Evolutionary conservation across 208 protist species (phyloP).

Genomic region (Leishmania major): DNA sequence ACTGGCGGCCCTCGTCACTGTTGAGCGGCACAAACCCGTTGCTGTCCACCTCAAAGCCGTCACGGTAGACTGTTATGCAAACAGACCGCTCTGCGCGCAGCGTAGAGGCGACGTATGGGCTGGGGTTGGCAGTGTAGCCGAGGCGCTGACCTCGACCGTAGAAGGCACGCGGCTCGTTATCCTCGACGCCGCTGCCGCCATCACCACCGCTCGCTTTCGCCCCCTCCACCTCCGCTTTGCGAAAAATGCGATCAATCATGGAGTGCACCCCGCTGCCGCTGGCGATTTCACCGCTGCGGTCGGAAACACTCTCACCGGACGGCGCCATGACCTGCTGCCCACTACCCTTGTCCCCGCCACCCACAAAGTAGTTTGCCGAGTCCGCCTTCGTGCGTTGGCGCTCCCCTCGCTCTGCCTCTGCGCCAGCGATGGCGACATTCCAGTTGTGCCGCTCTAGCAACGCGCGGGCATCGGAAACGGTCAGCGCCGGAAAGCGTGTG

Average conservation of each 20-base stretch:
- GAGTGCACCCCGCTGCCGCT: constrained; percentile 10
- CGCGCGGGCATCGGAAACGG: constrained; percentile 33
- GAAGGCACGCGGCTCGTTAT: constrained; percentile 48
- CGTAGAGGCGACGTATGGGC: constrained; percentile 67
- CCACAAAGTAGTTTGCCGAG: constrained; percentile 51
- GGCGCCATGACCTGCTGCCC: constrained; percentile 58
- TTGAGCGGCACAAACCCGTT: constrained; percentile 47
- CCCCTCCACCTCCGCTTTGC: constrained; percentile 35
- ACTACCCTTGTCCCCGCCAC: constrained; percentile 50
- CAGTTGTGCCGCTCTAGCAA: constrained; percentile 40
- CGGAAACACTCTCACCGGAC: constrained; percentile 10
- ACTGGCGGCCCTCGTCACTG: constrained; percentile 47
- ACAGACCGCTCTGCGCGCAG: constrained; percentile 50
- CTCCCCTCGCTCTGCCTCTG: constrained; percentile 31
- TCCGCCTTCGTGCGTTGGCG: constrained; percentile 8
- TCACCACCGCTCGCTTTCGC: constrained; percentile 9
- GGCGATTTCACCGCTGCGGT: neutral
- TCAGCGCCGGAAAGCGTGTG: constrained; percentile 38
- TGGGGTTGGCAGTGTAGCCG: constrained; percentile 67
- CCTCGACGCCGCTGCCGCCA: constrained; percentile 7
- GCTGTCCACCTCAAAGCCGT: constrained; percentile 68
- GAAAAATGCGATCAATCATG: constrained; percentile 42
- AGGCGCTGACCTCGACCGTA: constrained; percentile 74
- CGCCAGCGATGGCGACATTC: constrained; percentile 38
- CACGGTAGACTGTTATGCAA: constrained; percentile 61